Conservation (phyloP, 1,284 basidiomycete genomes). For the Tilletiopsis washingtonensis region DNA sequence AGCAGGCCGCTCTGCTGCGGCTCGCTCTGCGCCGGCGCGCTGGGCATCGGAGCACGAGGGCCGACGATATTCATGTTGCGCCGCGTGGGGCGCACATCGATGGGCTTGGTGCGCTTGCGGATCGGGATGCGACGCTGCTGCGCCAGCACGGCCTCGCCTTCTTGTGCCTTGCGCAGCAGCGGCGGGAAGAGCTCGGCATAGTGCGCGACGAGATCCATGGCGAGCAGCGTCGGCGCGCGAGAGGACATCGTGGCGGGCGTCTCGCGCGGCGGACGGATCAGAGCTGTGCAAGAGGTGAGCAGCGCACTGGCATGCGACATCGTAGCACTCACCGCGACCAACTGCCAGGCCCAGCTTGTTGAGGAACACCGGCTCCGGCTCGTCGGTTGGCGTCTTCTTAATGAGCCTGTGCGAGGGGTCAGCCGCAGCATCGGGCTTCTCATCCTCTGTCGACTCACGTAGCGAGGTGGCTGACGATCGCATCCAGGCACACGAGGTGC, state of each 20-base stretch:
- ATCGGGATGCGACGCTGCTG: conserved; percentile 59
- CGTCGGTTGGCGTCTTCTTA: conserved; percentile 56
- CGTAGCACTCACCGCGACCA: conserved; percentile 59
- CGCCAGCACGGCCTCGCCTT: conserved; percentile 56
- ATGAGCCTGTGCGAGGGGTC: conserved; percentile 52
- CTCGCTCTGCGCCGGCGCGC: too few species aligned
- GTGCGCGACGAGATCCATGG: conserved; percentile 69
- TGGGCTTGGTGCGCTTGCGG: conserved; percentile 74
- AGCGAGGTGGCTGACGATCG: conserved; percentile 68
- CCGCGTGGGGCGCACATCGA: conserved; percentile 60
- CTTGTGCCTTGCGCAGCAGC: conserved; percentile 74
- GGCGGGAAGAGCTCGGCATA: conserved; percentile 70
- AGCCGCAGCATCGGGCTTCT: not conserved
- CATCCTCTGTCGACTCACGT: conserved; percentile 52
- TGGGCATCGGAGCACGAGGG: conserved; percentile 45
- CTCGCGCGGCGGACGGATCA: conserved; percentile 74
- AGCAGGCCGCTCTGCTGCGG: too few species aligned
- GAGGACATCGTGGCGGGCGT: conserved; percentile 73
- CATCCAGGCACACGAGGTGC: conserved; percentile 74
- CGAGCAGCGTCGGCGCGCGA: conserved; percentile 62
- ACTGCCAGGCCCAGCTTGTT: conserved; percentile 78
- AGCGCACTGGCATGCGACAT: not conserved
- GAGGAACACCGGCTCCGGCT: conserved; percentile 66
- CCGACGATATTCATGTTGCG: conserved; percentile 53
- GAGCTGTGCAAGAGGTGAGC: conserved; percentile 52